Base-by-base conservation (phyloP, 2,329 filamentous ascomycete genomes). In the Penicillium sp. region DNA sequence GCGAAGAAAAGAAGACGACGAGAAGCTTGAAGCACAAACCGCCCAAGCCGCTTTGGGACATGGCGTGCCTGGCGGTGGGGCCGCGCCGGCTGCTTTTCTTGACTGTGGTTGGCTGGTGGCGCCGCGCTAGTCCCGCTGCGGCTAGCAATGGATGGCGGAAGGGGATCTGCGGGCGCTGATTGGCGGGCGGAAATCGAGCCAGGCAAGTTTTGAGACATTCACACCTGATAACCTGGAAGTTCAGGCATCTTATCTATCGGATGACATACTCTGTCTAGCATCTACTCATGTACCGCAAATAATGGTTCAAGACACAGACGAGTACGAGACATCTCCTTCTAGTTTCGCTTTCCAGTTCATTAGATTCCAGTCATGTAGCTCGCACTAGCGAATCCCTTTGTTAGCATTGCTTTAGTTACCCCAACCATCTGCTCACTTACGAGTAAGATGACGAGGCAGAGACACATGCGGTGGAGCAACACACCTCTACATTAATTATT, bases 201-300 rank as follows among this genome's bases (percentile, higher is more conserved):
- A 52, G 23, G 35, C 48, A 24, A 38, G 48, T 51, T 52, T 45
- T 53, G 51, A 53, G 51, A 53, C 51, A 53, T 43, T n/a, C 3
- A 42, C 38, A 40, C 35, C 35, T 40, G 35, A 30, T 5, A 11
- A 11, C 28, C 28, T 30, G 28, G 28, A 30, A 30, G 28, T 30
- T 30, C 28, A 30, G 28, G 28, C 28, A 30, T 2, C 28, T 28
- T 28, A 30, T 5, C 8, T 30, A 30, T 30, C 4, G n/a, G n/a
- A n/a, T n/a, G n/a, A n/a, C n/a, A n/a, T n/a, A n/a, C n/a, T n/a
- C n/a, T n/a, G n/a, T n/a, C n/a, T n/a, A n/a, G n/a, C n/a, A n/a
- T n/a, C n/a, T n/a, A n/a, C n/a, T n/a, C n/a, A n/a, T n/a, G n/a
- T n/a, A n/a, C n/a, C n/a, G n/a, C n/a, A n/a, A n/a, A n/a, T n/a